Evolutionary conservation across 768 basidiomycete species (phyloP).

Genomic region (Rhodotorula diobovata): DNA sequence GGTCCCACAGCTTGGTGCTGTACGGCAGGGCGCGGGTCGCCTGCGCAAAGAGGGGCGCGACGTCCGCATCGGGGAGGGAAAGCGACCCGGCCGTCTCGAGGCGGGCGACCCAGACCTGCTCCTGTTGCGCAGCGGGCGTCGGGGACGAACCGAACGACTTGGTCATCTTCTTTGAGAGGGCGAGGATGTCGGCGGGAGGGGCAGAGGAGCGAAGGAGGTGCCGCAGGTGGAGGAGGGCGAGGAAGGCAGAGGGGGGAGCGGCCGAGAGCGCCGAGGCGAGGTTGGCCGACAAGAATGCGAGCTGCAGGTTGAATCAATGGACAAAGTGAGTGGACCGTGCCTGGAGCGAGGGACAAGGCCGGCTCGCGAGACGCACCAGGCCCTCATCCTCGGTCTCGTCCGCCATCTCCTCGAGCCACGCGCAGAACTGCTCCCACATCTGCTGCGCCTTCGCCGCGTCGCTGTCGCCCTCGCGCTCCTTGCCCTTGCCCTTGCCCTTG

Average conservation of each 20-base stretch:
- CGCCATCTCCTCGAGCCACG: constrained; percentile 52
- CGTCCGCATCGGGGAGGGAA: not conserved
- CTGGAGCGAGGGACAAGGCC: too few species aligned
- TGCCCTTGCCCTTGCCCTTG: constrained; percentile 25
- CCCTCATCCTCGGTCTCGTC: constrained; percentile 39
- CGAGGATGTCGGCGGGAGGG: not conserved
- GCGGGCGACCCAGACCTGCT: constrained; percentile 36
- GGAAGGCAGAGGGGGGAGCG: constrained; percentile 22
- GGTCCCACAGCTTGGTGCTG: constrained; percentile 33
- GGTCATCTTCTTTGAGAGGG: constrained; percentile 13
- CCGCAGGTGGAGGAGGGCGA: constrained; percentile 29
- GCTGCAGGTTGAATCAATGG: not conserved
- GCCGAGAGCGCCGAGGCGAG: constrained; percentile 13
- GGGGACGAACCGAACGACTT: constrained; percentile 1
- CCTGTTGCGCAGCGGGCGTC: not conserved
- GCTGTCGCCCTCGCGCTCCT: constrained; percentile 1
- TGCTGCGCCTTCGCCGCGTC: constrained; percentile 24
- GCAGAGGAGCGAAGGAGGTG: constrained; percentile 27
- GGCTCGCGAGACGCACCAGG: constrained; percentile 46
- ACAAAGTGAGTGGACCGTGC: not conserved
- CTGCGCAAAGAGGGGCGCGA: not conserved
- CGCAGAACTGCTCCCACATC: constrained; percentile 50
- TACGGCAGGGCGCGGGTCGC: constrained; percentile 20
- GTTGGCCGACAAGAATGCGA: constrained; percentile 29
- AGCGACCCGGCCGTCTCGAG: constrained; percentile 25